Percentiles rank a stretch among this genome's conserved stretches.
phyloP scores from a whole-genome alignment of 441 rosid genomes.

The Populus tomentosa region DNA sequence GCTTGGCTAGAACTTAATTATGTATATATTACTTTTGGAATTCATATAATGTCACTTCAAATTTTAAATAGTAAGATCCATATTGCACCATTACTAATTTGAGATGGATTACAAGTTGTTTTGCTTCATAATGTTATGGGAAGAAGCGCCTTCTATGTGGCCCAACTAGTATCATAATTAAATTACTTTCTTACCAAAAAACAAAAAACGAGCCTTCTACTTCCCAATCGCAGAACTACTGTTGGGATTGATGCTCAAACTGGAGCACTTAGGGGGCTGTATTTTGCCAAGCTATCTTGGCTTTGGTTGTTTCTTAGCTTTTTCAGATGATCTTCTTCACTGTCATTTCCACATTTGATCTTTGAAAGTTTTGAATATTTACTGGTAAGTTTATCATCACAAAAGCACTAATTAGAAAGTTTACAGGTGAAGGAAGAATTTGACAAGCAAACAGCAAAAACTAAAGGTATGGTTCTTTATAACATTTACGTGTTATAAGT shows the following conservation, averaged over 20 bases:
- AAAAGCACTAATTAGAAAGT: background rate
- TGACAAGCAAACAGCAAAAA: constrained; percentile 18
- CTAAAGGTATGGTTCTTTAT: constrained; percentile 26
- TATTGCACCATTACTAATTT: background rate
- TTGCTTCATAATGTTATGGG: background rate
- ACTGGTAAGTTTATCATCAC: background rate
- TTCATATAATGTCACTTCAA: background rate
- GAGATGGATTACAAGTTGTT: background rate
- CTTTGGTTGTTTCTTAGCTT: background rate
- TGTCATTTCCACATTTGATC: background rate
- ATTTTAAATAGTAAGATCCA: background rate
- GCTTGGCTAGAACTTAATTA: background rate
- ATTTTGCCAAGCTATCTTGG: background rate
- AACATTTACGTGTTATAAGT: background rate
- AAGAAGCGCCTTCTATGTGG: background rate
- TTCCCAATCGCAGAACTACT: background rate
- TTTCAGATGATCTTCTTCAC: background rate
- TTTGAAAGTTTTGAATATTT: background rate
- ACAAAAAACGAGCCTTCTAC: background rate
- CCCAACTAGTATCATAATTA: background rate
- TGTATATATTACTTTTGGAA: background rate
- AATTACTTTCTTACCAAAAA: background rate
- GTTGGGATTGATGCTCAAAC: background rate
- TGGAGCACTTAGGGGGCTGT: background rate
- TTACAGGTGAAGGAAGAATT: constrained; percentile 28